These are phyloP conservation scores for Actinomucor elegans DNA, from an alignment of 371 early-diverging fungal genomes.

Conservation along the genomic window DNA sequence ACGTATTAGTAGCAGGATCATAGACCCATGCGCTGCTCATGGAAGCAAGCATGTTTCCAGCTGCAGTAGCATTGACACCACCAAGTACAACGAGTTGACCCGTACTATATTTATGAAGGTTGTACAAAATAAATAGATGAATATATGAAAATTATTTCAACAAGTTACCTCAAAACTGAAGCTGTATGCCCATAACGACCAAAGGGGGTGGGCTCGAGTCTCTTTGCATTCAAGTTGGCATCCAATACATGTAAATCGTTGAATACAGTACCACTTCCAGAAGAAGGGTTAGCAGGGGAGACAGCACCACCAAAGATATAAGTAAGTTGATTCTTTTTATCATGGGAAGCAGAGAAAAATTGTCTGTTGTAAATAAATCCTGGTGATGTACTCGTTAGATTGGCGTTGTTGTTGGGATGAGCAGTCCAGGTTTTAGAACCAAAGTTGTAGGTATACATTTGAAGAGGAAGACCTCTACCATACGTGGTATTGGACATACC, in stretches of 20 bases:
- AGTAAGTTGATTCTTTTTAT: slow-evolving; percentile 16
- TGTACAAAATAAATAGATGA: slow-evolving; percentile 13
- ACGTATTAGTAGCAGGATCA: slow-evolving; percentile 24
- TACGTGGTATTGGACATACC: slow-evolving; percentile 18
- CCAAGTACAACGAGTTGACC: slow-evolving; percentile 44
- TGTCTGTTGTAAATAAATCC: slow-evolving; percentile 17
- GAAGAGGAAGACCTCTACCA: slow-evolving; percentile 5
- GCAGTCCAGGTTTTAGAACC: slow-evolving; percentile 20
- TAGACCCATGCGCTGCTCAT: slow-evolving; percentile 26
- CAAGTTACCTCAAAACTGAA: slow-evolving; percentile 33
- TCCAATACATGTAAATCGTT: slow-evolving; percentile 35
- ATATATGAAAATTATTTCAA: slow-evolving; percentile 4
- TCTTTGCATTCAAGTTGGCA: slow-evolving; percentile 13
- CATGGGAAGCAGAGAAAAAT: slow-evolving; percentile 20
- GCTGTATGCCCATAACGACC: slow-evolving; percentile 42
- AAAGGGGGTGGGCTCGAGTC: slow-evolving; percentile 17
- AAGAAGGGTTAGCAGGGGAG: not conserved
- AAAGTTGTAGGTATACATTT: slow-evolving; percentile 19
- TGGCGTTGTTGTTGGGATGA: slow-evolving; percentile 2
- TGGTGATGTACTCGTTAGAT: slow-evolving; percentile 5
- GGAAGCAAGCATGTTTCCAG: slow-evolving; percentile 4
- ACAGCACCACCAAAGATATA: slow-evolving; percentile 39
- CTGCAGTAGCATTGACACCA: slow-evolving; percentile 22
- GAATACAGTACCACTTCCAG: too few species aligned
- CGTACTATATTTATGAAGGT: slow-evolving; percentile 22